Percentiles rank a stretch among this genome's conserved stretches.
These are phyloP conservation scores for Buddleja alternifolia DNA, from an alignment of 257 asterid genomes.

Conservation along the genomic window DNA sequence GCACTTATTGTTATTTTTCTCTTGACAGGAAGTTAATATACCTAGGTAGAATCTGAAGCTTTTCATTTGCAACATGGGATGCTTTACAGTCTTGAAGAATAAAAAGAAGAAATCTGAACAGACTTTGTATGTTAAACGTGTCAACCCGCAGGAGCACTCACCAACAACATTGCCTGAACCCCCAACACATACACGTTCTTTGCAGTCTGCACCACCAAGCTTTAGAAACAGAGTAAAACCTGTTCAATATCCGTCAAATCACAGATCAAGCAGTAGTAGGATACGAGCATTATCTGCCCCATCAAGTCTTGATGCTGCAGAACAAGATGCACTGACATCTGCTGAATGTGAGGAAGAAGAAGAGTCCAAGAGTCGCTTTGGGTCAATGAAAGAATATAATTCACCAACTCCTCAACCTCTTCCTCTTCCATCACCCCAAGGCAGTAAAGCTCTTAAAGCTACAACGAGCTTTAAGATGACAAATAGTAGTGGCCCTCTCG, in stretches of 20 bases:
- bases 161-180: constrained; percentile 87
- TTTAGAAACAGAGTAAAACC: constrained; percentile 72
- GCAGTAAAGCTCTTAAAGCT: constrained; percentile 52
- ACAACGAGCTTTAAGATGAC: constrained; percentile 70
- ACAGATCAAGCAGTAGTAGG: constrained; percentile 46
- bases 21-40: constrained; percentile 37
- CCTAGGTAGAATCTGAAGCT: constrained; percentile 23
- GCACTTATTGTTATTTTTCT: background rate
- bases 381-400: constrained; percentile 67
- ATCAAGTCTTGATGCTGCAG: constrained; percentile 69
- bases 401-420: constrained; percentile 88
- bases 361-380: constrained; percentile 61
- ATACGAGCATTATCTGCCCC: constrained; percentile 78
- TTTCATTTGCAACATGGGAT: constrained; percentile 63
- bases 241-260: constrained; percentile 41
- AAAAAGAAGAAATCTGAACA: constrained; percentile 75
- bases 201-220: constrained; percentile 96
- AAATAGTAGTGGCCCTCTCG: constrained; percentile 61
- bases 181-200: constrained; percentile 50
- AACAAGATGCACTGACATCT: constrained; percentile 55
- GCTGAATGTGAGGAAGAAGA: constrained; percentile 70
- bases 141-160: constrained; percentile 62
- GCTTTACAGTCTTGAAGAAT: constrained; percentile 71
- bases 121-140: constrained; percentile 44
- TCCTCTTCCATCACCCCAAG: constrained; percentile 84